A percentile compares a stretch with the other conserved stretches of the same genome.
These are phyloP conservation scores for Aspergillus transmontanensis DNA, from an alignment of 2,329 filamentous ascomycete genomes.

Conservation along the genomic window DNA sequence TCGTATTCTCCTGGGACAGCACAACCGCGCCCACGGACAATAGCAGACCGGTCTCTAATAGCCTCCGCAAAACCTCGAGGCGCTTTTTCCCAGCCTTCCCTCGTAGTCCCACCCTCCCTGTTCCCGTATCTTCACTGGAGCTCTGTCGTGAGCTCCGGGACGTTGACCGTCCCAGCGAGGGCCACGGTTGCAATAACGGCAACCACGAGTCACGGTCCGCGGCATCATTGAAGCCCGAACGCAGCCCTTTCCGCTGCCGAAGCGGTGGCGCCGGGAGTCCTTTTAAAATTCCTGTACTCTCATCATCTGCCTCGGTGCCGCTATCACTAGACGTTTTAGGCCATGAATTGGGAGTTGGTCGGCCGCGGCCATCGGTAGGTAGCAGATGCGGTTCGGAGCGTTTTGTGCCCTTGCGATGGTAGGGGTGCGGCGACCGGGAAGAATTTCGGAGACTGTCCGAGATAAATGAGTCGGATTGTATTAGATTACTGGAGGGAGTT, in stretches of 20 bases:
- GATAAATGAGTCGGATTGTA: slow-evolving; percentile 19
- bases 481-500: slow-evolving; percentile 23
- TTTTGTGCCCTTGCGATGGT: slow-evolving; percentile 62
- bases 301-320: slow-evolving; percentile 93
- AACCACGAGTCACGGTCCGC: slow-evolving; percentile 32
- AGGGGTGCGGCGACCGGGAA: slow-evolving; percentile 68
- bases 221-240: slow-evolving; percentile 41
- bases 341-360: slow-evolving; percentile 37
- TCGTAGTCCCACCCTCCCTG: slow-evolving; percentile 25
- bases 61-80: slow-evolving; percentile 50
- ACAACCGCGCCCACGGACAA: slow-evolving; percentile 54
- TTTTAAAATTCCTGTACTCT: slow-evolving; percentile 74
- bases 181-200: slow-evolving; percentile 33
- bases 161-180: slow-evolving; percentile 33
- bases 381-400: slow-evolving; percentile 55
- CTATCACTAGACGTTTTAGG: slow-evolving; percentile 76
- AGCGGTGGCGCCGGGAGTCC: slow-evolving; percentile 78
- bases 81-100: slow-evolving; percentile 35
- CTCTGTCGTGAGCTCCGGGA: slow-evolving; percentile 33
- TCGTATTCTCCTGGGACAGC: slow-evolving; percentile 33
- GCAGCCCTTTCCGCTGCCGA: slow-evolving; percentile 75
- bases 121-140: slow-evolving; percentile 33
- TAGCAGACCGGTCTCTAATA: slow-evolving; percentile 58
- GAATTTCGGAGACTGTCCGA: slow-evolving; percentile 49
- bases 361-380: slow-evolving; percentile 38